These are phyloP conservation scores for Pseudogymnoascus sp. DNA, from an alignment of 2,329 filamentous ascomycete species.

Conservation along the genomic window DNA sequence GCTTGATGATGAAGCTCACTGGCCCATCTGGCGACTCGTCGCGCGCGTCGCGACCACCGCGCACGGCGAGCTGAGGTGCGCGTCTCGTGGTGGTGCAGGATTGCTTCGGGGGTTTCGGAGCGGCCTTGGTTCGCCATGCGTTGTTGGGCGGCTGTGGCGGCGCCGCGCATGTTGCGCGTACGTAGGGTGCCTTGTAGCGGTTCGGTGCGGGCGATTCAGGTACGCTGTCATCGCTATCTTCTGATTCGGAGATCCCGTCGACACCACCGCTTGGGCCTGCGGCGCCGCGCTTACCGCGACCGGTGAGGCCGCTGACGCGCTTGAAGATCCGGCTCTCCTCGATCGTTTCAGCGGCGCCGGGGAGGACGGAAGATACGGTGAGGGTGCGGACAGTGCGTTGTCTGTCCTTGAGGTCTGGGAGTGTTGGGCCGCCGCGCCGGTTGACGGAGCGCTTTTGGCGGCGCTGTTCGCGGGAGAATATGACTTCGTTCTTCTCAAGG, in stretches of 20 bases:
- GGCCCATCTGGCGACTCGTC: slow-evolving; percentile 75
- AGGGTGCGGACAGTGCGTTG: slow-evolving; percentile 89
- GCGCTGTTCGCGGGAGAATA: slow-evolving; percentile 87
- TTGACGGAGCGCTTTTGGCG: slow-evolving; percentile 95
- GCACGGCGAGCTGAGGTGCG: slow-evolving; percentile 55
- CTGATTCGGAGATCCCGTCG: slow-evolving; percentile 77
- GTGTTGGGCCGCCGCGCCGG: slow-evolving; percentile 78
- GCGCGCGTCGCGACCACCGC: slow-evolving; percentile 51
- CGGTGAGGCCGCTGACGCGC: slow-evolving; percentile 53
- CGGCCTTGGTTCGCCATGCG: slow-evolving; percentile 77
- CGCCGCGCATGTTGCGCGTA: slow-evolving; percentile 82
- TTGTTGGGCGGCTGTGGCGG: slow-evolving; percentile 77
- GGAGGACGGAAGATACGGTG: slow-evolving; percentile 85
- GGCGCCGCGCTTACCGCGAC: slow-evolving; percentile 49
- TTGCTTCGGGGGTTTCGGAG: slow-evolving; percentile 82
- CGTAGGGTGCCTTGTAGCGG: slow-evolving; percentile 69
- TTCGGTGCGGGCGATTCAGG: slow-evolving; percentile 79
- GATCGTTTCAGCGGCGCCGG: slow-evolving; percentile 70
- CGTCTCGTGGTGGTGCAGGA: slow-evolving; percentile 65
- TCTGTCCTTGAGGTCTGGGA: slow-evolving; percentile 94
- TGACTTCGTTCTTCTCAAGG: slow-evolving; percentile 82
- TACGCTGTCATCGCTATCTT: slow-evolving; percentile 82
- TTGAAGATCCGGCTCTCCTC: slow-evolving; percentile 88
- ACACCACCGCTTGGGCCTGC: slow-evolving; percentile 50
- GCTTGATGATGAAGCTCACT: slow-evolving; percentile 59